phyloP scores from a whole-genome alignment of 2,329 filamentous ascomycete genomes.

The Aspergillus uvarum region DNA sequence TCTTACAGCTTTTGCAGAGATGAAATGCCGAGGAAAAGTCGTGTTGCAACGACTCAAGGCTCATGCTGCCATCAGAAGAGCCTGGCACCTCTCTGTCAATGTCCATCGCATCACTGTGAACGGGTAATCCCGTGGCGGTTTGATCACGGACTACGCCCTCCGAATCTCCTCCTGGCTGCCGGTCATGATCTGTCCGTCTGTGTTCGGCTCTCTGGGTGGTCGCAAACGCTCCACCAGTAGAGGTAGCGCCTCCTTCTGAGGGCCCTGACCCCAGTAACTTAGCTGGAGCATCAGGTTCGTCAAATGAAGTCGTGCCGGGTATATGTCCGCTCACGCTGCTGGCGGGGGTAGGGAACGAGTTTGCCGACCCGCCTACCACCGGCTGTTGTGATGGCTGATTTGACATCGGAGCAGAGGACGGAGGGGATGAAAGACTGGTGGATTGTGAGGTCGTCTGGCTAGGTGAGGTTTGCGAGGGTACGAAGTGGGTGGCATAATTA shows the following conservation, averaged over 20 bases:
- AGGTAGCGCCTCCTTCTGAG: constrained; percentile 20
- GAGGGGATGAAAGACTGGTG: constrained; percentile 41
- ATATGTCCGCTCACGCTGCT: constrained; percentile 45
- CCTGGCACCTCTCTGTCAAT: constrained; percentile 33
- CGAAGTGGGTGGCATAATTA: constrained; percentile 49
- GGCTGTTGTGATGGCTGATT: constrained; percentile 44
- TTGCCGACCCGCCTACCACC: constrained; percentile 36
- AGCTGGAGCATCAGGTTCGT: constrained; percentile 36
- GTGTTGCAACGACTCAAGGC: constrained; percentile 46
- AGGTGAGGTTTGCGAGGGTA: constrained; percentile 47
- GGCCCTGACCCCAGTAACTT: constrained; percentile 30
- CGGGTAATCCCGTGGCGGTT: constrained; percentile 16
- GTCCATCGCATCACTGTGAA: constrained; percentile 38
- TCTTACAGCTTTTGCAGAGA: constrained; percentile 53
- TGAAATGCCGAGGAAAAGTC: constrained; percentile 50
- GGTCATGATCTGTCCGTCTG: constrained; percentile 38
- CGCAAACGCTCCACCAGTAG: constrained; percentile 18
- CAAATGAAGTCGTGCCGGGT: constrained; percentile 30
- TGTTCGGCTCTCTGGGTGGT: constrained; percentile 28
- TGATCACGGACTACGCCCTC: constrained; percentile 23
- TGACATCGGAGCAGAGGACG: constrained; percentile 45
- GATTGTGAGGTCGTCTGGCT: constrained; percentile 45
- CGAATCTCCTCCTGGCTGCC: constrained; percentile 22
- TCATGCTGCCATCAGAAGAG: constrained; percentile 28
- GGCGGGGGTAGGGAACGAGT: constrained; percentile 47